Conservation (phyloP, 2,329 filamentous ascomycete species). For the Zasmidium cellare region DNA sequence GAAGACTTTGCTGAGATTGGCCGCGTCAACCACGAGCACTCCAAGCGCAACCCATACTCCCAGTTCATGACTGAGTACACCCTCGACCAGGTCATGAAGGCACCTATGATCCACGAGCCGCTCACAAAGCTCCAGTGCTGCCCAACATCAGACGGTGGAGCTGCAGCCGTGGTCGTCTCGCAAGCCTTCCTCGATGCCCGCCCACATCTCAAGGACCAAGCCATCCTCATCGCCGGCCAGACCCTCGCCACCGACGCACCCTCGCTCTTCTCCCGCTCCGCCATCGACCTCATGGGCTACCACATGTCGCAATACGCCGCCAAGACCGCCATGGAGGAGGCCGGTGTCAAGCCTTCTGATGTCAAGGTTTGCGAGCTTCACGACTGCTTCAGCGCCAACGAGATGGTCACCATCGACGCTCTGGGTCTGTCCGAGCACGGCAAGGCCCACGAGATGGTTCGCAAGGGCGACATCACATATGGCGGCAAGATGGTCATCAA, state of each 20-base stretch:
- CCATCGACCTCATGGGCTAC: constrained; percentile 88
- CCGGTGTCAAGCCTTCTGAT: constrained; percentile 64
- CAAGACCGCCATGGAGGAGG: constrained; percentile 69
- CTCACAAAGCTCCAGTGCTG: constrained; percentile 99
- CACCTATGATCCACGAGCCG: constrained; percentile 78
- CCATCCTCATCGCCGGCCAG: constrained; percentile 88
- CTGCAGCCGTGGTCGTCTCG: constrained; percentile 84
- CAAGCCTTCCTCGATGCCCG: constrained; percentile 83
- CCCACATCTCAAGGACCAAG: constrained; percentile 77
- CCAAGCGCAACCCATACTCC: constrained; percentile 91
- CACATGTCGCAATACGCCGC: constrained; percentile 78
- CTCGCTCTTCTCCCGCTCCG: constrained; percentile 71
- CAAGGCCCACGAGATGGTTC: constrained; percentile 89
- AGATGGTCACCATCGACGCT: constrained; percentile 87
- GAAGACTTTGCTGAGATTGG: constrained; percentile 95
- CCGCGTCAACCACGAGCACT: constrained; percentile 89
- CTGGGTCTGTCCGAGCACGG: constrained; percentile 74
- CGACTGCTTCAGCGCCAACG: constrained; percentile 95
- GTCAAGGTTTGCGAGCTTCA: constrained; percentile 88
- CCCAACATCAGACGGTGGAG: constrained; percentile 89
- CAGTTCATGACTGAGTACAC: constrained; percentile 94
- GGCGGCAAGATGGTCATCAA: constrained; percentile 60
- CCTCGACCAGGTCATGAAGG: constrained; percentile 73
- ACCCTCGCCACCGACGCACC: constrained; percentile 82
- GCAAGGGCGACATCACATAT: constrained; percentile 88